These are phyloP conservation scores for Verticillium tricorpus DNA, from an alignment of 2,329 filamentous ascomycete genomes.

Conservation along the genomic window DNA sequence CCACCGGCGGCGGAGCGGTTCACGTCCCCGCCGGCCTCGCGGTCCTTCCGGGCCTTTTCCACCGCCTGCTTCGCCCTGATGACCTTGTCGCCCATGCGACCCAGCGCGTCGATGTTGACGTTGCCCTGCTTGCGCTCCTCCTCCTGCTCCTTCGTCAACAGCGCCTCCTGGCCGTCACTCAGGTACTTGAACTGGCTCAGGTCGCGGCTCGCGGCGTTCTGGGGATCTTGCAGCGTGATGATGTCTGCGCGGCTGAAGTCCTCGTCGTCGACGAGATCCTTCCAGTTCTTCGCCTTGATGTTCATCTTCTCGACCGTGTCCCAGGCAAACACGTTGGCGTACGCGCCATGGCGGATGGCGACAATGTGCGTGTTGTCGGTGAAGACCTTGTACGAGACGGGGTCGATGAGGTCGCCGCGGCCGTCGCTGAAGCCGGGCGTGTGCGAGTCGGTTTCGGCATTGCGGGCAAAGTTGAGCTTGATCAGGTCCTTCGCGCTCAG, in stretches of 20 bases:
- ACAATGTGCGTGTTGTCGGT: slow-evolving; percentile 98
- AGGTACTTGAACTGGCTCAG: slow-evolving; percentile 86
- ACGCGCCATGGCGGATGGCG: slow-evolving; percentile 71
- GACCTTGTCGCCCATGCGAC: slow-evolving; percentile 75
- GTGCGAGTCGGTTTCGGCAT: slow-evolving; percentile 61
- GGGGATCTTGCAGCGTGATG: slow-evolving; percentile 92
- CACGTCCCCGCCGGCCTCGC: slow-evolving; percentile 55
- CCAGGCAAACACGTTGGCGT: slow-evolving; percentile 94
- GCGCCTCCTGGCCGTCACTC: slow-evolving; percentile 70
- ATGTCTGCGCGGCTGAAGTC: slow-evolving; percentile 88
- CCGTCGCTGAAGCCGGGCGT: slow-evolving; percentile 44
- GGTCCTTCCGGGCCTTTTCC: slow-evolving; percentile 77
- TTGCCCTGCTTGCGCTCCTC: slow-evolving; percentile 60
- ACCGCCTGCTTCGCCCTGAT: slow-evolving; percentile 88
- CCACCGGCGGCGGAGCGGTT: slow-evolving; percentile 42
- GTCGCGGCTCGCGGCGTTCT: slow-evolving; percentile 78
- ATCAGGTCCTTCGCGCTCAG: slow-evolving; percentile 80
- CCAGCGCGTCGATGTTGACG: slow-evolving; percentile 77
- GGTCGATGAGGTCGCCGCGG: slow-evolving; percentile 82
- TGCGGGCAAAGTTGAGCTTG: slow-evolving; percentile 86
- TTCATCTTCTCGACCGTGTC: slow-evolving; percentile 95
- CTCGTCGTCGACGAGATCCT: slow-evolving; percentile 79
- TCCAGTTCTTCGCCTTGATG: slow-evolving; percentile 95
- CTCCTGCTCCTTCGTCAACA: slow-evolving; percentile 65
- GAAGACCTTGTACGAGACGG: slow-evolving; percentile 94